phyloP scores from a whole-genome alignment of 768 basidiomycete species.

The Mycena kentingensis region DNA sequence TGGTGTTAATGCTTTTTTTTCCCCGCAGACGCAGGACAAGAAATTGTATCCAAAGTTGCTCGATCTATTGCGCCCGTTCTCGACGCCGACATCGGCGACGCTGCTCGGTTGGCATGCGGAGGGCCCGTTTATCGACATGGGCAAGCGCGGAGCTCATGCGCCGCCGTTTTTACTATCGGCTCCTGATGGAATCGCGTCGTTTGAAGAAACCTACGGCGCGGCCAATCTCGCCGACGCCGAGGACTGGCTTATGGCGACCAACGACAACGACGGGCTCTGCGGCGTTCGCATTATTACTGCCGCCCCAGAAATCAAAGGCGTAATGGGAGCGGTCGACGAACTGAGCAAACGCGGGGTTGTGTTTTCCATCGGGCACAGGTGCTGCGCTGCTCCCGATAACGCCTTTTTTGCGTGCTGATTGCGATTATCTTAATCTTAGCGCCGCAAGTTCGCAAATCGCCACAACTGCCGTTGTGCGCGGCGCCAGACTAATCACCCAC shows the following conservation, averaged over 20 bases:
- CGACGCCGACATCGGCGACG: conserved; percentile 63
- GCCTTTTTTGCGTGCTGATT: conserved; percentile 2
- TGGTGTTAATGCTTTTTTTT: conserved; percentile 1
- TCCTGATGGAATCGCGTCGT: conserved; percentile 60
- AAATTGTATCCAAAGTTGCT: conserved; percentile 73
- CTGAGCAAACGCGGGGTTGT: conserved; percentile 66
- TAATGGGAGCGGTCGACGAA: conserved; percentile 66
- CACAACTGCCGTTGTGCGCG: conserved; percentile 65
- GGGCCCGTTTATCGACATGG: conserved; percentile 82
- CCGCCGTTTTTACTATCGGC: conserved; percentile 65
- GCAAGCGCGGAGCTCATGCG: conserved; percentile 85
- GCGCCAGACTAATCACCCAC: conserved; percentile 87
- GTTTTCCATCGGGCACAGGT: conserved; percentile 92
- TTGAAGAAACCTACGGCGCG: conserved; percentile 74
- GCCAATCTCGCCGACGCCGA: conserved; percentile 63
- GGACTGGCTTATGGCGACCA: conserved; percentile 73
- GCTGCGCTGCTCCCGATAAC: conserved; percentile 10
- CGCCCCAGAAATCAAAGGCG: conserved; percentile 85
- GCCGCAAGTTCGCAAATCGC: conserved; percentile 76
- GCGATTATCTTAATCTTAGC: no score
- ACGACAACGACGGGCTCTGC: conserved; percentile 42
- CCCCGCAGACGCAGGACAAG: conserved; percentile 71
- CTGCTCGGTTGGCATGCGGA: conserved; percentile 90
- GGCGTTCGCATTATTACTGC: conserved; percentile 82
- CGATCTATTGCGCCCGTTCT: conserved; percentile 66